These are phyloP conservation scores for Nidula microcarpa DNA, from an alignment of 768 basidiomycete species.

Conservation along the genomic window DNA sequence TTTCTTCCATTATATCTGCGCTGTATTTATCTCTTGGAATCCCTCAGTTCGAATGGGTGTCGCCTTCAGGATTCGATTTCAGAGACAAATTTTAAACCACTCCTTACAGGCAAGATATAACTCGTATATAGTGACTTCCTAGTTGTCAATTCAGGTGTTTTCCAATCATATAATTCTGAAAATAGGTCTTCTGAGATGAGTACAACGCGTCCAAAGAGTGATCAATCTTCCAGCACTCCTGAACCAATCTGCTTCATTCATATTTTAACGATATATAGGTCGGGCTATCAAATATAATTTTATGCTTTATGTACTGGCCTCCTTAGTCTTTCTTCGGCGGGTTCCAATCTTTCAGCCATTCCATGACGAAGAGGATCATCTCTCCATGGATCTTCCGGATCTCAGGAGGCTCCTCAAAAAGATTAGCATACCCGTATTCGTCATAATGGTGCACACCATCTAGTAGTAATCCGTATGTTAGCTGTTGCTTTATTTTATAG, in stretches of 20 bases:
- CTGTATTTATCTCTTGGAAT: background rate
- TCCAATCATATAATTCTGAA: too few species aligned
- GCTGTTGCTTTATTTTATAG: background rate
- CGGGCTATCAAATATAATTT: too few species aligned
- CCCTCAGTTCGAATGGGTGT: slow-evolving; percentile 54
- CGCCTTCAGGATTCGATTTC: slow-evolving; percentile 47
- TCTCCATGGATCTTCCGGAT: slow-evolving; percentile 80
- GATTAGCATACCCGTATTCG: slow-evolving; percentile 69
- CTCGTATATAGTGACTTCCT: too few species aligned
- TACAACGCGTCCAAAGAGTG: too few species aligned
- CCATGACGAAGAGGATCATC: slow-evolving; percentile 73
- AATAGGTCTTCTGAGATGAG: too few species aligned
- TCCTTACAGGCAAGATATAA: too few species aligned
- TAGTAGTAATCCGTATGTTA: slow-evolving; percentile 16
- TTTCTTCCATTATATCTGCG: background rate
- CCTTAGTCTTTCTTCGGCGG: slow-evolving; percentile 14
- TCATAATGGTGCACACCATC: slow-evolving; percentile 75
- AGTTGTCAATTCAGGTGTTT: too few species aligned
- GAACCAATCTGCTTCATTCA: too few species aligned
- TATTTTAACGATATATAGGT: too few species aligned
- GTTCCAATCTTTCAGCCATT: slow-evolving; percentile 63
- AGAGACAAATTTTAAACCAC: slow-evolving; percentile 46
- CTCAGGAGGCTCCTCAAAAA: slow-evolving; percentile 64
- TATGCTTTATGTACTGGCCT: background rate
- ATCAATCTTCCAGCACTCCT: too few species aligned